Evolutionary conservation across 805 yeast genomes (phyloP).

Genomic region (Kluyveromyces siamensis): DNA sequence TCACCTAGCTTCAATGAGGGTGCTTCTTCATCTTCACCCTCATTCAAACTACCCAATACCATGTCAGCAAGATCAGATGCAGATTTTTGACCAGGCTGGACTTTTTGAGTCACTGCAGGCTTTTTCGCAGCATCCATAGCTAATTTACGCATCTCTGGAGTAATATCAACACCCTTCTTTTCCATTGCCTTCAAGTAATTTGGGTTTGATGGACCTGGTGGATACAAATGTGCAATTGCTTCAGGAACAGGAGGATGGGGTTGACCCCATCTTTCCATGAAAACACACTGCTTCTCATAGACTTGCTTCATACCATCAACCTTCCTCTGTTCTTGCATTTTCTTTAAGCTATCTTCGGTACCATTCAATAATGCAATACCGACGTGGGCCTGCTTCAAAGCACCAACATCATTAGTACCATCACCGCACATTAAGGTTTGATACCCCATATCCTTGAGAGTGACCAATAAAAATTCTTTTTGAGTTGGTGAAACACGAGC

Average conservation of each 20-base stretch:
- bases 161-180: conserved; percentile 69
- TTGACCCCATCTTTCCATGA: conserved; percentile 74
- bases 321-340: conserved; percentile 72
- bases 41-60: conserved; percentile 22
- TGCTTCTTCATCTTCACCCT: conserved; percentile 58
- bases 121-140: conserved; percentile 43
- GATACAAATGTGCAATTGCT: conserved; percentile 87
- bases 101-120: conserved; percentile 25
- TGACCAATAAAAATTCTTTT: conserved; percentile 81
- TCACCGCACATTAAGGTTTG: conserved; percentile 98
- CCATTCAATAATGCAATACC: conserved; percentile 98
- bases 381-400: conserved; percentile 94
- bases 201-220: conserved; percentile 92
- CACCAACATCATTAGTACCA: conserved; percentile 99
- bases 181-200: conserved; percentile 79
- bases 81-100: conserved; percentile 4
- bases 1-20: conserved; percentile 94
- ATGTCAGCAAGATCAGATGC: conserved; percentile 45
- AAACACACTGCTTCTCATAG: conserved; percentile 75
- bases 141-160: conserved; percentile 58
- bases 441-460: conserved; percentile 81
- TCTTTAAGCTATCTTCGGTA: conserved; percentile 87
- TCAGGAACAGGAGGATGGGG: conserved; percentile 79
- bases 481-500: conserved; percentile 97
- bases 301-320: conserved; percentile 54